Conservation (phyloP, 2,329 filamentous ascomycete genomes). For the Cyphellophora europaea region DNA sequence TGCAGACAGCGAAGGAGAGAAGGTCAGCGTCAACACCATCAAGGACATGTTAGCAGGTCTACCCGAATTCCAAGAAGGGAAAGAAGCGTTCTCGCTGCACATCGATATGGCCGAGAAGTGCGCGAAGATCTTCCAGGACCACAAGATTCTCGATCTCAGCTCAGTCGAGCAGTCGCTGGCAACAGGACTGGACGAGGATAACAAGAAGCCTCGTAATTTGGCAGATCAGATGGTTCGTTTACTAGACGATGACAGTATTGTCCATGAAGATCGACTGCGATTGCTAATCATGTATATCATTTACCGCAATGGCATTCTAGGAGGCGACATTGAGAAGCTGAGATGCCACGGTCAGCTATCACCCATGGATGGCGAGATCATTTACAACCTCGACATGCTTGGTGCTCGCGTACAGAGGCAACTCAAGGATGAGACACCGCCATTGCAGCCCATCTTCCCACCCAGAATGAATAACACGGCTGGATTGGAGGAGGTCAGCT, state of each 20-base stretch:
- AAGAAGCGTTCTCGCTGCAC: conserved; percentile 89
- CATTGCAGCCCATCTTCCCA: conserved; percentile 59
- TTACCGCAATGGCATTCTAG: conserved; percentile 75
- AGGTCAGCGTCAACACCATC: conserved; percentile 77
- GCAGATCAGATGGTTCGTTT: conserved; percentile 76
- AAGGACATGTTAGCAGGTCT: conserved; percentile 94
- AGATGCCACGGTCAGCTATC: conserved; percentile 74
- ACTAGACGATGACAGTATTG: conserved; percentile 74
- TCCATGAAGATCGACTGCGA: conserved; percentile 65
- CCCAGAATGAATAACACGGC: conserved; percentile 16
- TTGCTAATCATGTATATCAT: conserved; percentile 79
- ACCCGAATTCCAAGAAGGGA: conserved; percentile 90
- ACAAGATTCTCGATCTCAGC: conserved; percentile 79
- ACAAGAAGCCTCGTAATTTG: conserved; percentile 80
- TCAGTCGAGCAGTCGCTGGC: conserved; percentile 83
- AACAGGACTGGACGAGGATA: conserved; percentile 88
- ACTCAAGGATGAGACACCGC: conserved; percentile 67
- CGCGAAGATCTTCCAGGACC: conserved; percentile 82
- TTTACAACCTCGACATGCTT: conserved; percentile 69
- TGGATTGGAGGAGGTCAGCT: conserved; percentile 59
- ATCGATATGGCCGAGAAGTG: conserved; percentile 95
- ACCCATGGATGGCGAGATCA: conserved; percentile 59
- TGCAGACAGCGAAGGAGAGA: conserved; percentile 60
- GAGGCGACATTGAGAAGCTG: conserved; percentile 74
- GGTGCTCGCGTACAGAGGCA: conserved; percentile 63